Conservation (phyloP, 805 yeast genomes). For the Candida patagonica region DNA sequence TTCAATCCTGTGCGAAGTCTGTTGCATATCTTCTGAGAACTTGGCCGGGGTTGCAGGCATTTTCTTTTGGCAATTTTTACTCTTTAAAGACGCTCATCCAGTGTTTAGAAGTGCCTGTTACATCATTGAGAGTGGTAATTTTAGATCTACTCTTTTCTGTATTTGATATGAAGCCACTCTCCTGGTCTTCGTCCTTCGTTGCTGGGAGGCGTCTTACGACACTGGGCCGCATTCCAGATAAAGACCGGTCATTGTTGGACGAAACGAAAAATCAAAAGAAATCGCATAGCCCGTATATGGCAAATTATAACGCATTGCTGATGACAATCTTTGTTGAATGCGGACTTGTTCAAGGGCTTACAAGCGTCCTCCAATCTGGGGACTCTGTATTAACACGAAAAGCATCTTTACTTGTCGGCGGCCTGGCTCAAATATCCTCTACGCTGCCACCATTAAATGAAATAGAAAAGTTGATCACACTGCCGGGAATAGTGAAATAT, state of each 20-base stretch:
- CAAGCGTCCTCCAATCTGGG: conserved; percentile 34
- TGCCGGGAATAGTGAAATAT: conserved; percentile 21
- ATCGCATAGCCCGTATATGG: conserved; percentile 23
- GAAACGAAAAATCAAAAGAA: conserved; percentile 2
- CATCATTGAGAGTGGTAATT: conserved; percentile 45
- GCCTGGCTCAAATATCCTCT: conserved; percentile 46
- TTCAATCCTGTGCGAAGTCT: conserved; percentile 53
- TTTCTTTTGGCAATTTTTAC: conserved; percentile 46
- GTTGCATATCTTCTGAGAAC: conserved; percentile 54
- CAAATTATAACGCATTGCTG: conserved; percentile 61
- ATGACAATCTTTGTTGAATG: conserved; percentile 46
- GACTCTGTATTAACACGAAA: conserved; percentile 40
- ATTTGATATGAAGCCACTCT: conserved; percentile 48
- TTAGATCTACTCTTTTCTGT: conserved; percentile 66
- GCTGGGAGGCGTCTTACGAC: conserved; percentile 23
- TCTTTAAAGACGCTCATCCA: conserved; percentile 49
- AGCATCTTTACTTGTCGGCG: conserved; percentile 56
- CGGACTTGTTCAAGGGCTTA: conserved; percentile 42
- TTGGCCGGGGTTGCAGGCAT: conserved; percentile 68
- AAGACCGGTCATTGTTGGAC: conserved; percentile 27
- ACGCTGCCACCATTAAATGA: conserved; percentile 45
- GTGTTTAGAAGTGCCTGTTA: conserved; percentile 53
- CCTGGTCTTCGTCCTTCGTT: conserved; percentile 37
- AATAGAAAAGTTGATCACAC: conserved; percentile 18
- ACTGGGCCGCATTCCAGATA: conserved; percentile 22